Evolutionary conservation across 768 basidiomycete species (phyloP), one percentile per base, ranked within the genome.

Genomic region (Termitomyces sp.): DNA sequence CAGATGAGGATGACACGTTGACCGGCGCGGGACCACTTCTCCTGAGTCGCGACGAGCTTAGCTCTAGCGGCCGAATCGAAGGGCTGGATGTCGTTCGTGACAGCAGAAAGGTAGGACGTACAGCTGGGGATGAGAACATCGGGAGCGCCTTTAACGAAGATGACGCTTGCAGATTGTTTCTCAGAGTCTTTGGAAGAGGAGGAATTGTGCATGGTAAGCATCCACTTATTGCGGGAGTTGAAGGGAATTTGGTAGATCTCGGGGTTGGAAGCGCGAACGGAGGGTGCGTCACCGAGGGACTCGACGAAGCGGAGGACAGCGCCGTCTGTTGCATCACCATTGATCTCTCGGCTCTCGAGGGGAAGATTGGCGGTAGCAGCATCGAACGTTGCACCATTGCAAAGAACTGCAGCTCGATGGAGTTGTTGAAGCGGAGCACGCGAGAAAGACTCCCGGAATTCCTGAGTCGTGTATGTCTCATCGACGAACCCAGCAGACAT

Each of bases 101-200:
- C 20, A 2, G 59, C 55, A 8, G 59, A 63, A 37, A 55, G 47
- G 42, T 65, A 65, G 18, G 62, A 59, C 5, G 67, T 71, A 57
- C 81, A 82, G 18, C 67, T 66, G 10, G 69, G 70, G 55, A 82
- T 74, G 27, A 83, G 71, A 22, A 82, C 71, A 56, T 87, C 85
- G 0, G 85, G 85, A 1, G 83, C 85, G n/a, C 84, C 84, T 67
- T 86, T 85, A 66, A 78, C 75, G 49, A 80, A 70, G 57, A 85
- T 68, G 67, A 78, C 68, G 0, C 58, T 64, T 34, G 58, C 58
- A 2, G 47, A 34, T 55, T 55, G 63, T 49, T 52, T 56, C 14
- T 61, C 62, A 22, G 45, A 30, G 9, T 36, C 20, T 2, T 24
- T 12, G 10, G 10, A 45, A 13, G 37, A 36, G 5, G 34, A 26